phyloP scores from a whole-genome alignment of 345 rosid species.

The Abelmoschus esculentus region DNA sequence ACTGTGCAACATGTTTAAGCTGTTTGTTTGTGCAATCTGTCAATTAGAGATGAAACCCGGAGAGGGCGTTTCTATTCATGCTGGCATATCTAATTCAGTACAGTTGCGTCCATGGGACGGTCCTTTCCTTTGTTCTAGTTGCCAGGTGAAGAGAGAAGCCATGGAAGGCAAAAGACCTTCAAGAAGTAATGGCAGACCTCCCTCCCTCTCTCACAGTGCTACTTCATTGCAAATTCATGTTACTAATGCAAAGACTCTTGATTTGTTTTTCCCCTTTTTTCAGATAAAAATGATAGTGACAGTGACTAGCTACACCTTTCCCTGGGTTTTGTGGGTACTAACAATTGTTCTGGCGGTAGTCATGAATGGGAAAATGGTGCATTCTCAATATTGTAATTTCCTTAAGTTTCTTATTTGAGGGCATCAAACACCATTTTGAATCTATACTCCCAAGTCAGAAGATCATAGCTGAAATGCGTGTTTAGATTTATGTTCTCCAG shows the following conservation, averaged over 20 bases:
- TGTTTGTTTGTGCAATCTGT: too few relatives aligned
- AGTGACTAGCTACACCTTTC: constrained; percentile 60
- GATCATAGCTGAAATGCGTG: constrained; percentile 12
- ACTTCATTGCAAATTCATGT: background rate
- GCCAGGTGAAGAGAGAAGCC: constrained; percentile 94
- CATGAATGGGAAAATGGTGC: constrained; percentile 28
- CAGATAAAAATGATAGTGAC: constrained; percentile 80
- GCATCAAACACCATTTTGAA: constrained; percentile 13
- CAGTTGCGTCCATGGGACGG: constrained; percentile 97
- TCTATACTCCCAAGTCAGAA: constrained; percentile 20
- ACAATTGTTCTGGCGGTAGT: constrained; percentile 30
- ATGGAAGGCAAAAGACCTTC: constrained; percentile 91
- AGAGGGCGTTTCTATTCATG: too few relatives aligned
- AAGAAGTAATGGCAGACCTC: constrained; percentile 43
- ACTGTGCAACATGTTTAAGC: too few relatives aligned
- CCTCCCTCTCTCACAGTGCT: background rate
- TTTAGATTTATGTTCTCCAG: constrained; percentile 27
- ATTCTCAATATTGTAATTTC: constrained; percentile 18
- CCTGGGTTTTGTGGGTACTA: constrained; percentile 16
- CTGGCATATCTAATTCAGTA: constrained; percentile 20
- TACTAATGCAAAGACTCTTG: constrained; percentile 5
- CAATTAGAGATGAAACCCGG: too few relatives aligned
- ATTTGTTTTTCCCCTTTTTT: background rate
- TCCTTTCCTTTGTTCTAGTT: constrained; percentile 91
- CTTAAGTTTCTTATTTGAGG: constrained; percentile 20